These are phyloP conservation scores for Coemansia sp. DNA, from an alignment of 192 early-diverging fungal species.

Conservation along the genomic window DNA sequence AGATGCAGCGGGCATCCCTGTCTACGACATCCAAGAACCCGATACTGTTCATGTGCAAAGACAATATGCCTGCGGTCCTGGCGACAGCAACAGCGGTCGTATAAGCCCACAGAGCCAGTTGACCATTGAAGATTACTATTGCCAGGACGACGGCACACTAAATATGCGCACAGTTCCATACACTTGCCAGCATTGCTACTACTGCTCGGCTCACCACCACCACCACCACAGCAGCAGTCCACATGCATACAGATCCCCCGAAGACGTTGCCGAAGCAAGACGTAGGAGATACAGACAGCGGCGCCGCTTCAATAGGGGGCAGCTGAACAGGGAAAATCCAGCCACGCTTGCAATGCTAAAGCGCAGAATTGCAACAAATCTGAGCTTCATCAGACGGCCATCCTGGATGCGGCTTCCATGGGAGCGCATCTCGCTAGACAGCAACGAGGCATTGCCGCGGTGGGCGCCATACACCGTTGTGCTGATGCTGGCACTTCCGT, in stretches of 20 bases:
- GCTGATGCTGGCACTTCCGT: slow-evolving; percentile 40
- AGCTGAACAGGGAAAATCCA: neutral
- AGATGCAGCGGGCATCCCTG: neutral
- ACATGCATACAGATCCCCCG: slow-evolving; percentile 2
- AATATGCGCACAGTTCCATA: neutral
- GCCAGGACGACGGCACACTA: neutral
- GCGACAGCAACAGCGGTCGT: neutral
- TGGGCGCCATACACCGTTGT: slow-evolving; percentile 41
- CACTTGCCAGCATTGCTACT: slow-evolving; percentile 3
- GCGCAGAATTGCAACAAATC: neutral
- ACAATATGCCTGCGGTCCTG: neutral
- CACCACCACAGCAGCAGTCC: too few relatives aligned
- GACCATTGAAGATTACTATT: neutral
- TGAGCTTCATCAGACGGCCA: slow-evolving; percentile 14
- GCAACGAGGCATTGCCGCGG: slow-evolving; percentile 24
- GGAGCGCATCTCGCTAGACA: slow-evolving; percentile 40
- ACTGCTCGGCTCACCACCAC: slow-evolving; percentile 1
- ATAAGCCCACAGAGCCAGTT: slow-evolving; percentile 1
- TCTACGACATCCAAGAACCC: neutral
- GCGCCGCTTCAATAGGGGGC: neutral
- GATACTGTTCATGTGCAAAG: neutral
- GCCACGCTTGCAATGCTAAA: neutral
- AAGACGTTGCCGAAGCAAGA: neutral
- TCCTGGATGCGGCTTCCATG: slow-evolving; percentile 42
- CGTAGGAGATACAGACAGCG: neutral